Percentiles rank a stretch among this genome's conserved stretches.
These are phyloP conservation scores for Eimeria maxima DNA, from an alignment of 169 alveolate genomes.

Conservation along the genomic window DNA sequence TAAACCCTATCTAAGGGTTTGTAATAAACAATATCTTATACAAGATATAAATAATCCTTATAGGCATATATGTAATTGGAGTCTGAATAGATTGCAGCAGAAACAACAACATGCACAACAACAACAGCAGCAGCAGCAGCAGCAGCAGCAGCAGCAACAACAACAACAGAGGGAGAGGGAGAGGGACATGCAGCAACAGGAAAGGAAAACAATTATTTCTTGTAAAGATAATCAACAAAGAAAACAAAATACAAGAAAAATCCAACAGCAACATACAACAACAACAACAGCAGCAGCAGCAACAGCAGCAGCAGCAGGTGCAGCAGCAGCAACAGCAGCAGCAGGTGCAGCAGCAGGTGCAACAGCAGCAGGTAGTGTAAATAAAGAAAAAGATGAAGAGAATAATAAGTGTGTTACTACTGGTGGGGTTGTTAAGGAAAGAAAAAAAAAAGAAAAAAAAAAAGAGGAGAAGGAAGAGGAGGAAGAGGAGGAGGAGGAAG, in stretches of 20 bases:
- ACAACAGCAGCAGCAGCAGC: slow-evolving; percentile 1
- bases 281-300: neutral
- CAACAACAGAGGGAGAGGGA: neutral
- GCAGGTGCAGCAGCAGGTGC: neutral
- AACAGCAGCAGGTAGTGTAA: slow-evolving; percentile 1
- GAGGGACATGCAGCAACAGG: neutral
- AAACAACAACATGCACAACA: neutral
- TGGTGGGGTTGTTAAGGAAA: too few relatives aligned
- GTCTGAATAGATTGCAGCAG: slow-evolving; percentile 65
- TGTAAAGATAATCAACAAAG: too few relatives aligned
- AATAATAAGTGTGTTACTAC: neutral
- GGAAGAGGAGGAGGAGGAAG: too few relatives aligned
- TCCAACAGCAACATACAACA: neutral
- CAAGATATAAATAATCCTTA: slow-evolving; percentile 32
- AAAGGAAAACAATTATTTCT: too few relatives aligned
- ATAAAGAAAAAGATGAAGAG: neutral
- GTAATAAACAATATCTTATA: slow-evolving; percentile 89
- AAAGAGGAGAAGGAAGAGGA: too few relatives aligned
- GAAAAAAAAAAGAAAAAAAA: too few relatives aligned
- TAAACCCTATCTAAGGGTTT: slow-evolving; percentile 95
- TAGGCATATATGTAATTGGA: slow-evolving; percentile 76
- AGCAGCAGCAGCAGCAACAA: slow-evolving; percentile 21
- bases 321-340: too few relatives aligned
- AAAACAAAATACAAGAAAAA: neutral
- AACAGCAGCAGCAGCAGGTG: neutral